These are phyloP conservation scores for Sarocladiaceae sp. DNA, from an alignment of 2,329 filamentous ascomycete species.

Conservation along the genomic window DNA sequence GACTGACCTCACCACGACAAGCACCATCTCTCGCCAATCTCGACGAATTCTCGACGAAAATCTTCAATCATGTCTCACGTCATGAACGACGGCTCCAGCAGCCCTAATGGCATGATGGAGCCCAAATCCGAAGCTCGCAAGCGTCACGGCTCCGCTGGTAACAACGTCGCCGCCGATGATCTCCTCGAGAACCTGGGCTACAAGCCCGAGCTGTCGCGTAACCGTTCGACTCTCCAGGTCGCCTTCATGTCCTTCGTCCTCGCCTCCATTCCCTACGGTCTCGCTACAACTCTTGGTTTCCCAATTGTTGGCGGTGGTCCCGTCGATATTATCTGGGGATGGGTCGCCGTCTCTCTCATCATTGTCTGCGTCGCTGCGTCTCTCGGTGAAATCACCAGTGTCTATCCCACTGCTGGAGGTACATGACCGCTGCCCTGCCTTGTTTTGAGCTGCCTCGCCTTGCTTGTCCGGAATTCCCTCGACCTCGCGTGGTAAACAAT, in stretches of 20 bases:
- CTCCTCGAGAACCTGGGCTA: conserved; percentile 62
- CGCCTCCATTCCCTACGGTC: conserved; percentile 69
- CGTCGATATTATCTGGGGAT: conserved; percentile 69
- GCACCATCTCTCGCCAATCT: neutral
- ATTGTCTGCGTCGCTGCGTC: conserved; percentile 68
- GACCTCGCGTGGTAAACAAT: neutral
- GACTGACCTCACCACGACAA: neutral
- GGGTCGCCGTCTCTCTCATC: conserved; percentile 64
- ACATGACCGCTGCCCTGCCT: conserved; percentile 15
- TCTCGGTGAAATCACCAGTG: conserved; percentile 69
- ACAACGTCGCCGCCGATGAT: conserved; percentile 51
- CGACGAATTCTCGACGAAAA: neutral
- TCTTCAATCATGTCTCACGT: conserved; percentile 5
- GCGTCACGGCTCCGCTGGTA: conserved; percentile 18
- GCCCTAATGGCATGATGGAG: conserved; percentile 16
- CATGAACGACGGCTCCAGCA: conserved; percentile 4
- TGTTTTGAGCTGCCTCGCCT: neutral
- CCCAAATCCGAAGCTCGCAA: conserved; percentile 23
- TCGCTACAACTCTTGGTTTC: conserved; percentile 66
- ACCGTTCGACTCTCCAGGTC: conserved; percentile 63
- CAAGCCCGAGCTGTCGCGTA: conserved; percentile 60
- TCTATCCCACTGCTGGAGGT: conserved; percentile 72
- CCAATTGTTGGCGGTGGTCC: conserved; percentile 64
- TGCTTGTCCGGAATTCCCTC: neutral
- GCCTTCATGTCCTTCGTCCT: conserved; percentile 76